Conservation (phyloP, 352 stramenopile species). For the Phytophthora nicotianae region DNA sequence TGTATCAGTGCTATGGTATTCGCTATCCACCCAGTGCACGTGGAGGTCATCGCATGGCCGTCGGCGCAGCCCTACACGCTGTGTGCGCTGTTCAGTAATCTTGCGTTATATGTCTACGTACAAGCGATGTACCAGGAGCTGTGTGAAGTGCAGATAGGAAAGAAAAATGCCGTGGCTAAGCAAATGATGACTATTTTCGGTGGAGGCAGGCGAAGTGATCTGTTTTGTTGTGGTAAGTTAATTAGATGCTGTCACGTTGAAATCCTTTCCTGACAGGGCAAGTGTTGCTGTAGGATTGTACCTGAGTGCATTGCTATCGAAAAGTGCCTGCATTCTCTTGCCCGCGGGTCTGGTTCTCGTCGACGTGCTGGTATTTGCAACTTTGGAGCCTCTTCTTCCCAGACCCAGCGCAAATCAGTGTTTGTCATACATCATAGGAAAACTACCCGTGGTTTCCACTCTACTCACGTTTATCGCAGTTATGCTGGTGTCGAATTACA, state of each 20-base stretch:
- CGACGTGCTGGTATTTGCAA: slow-evolving; percentile 35
- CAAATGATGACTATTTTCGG: slow-evolving; percentile 14
- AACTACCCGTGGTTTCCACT: slow-evolving; percentile 29
- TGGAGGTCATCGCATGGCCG: slow-evolving; percentile 74
- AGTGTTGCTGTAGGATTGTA: slow-evolving; percentile 36
- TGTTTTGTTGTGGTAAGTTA: slow-evolving; percentile 17
- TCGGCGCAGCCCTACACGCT: slow-evolving; percentile 74
- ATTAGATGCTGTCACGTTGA: not conserved
- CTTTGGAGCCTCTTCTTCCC: slow-evolving; percentile 15
- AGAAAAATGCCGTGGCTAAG: slow-evolving; percentile 2
- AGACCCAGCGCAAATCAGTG: slow-evolving; percentile 9
- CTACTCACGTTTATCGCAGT: slow-evolving; percentile 38
- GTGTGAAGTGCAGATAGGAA: not conserved
- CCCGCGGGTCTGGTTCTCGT: slow-evolving; percentile 46
- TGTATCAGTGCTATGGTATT: slow-evolving; percentile 57
- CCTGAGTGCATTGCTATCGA: slow-evolving; percentile 50
- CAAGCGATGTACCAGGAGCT: slow-evolving; percentile 11
- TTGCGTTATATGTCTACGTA: slow-evolving; percentile 45
- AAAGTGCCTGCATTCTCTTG: slow-evolving; percentile 55
- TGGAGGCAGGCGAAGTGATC: slow-evolving; percentile 14
- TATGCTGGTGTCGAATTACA: slow-evolving; percentile 53
- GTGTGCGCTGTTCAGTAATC: slow-evolving; percentile 52
- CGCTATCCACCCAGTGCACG: slow-evolving; percentile 62
- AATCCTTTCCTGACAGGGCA: not conserved
- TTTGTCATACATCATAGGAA: slow-evolving; percentile 29